These are phyloP conservation scores for Coemansia sp. DNA, from an alignment of 192 early-diverging fungal genomes.

Conservation along the genomic window DNA sequence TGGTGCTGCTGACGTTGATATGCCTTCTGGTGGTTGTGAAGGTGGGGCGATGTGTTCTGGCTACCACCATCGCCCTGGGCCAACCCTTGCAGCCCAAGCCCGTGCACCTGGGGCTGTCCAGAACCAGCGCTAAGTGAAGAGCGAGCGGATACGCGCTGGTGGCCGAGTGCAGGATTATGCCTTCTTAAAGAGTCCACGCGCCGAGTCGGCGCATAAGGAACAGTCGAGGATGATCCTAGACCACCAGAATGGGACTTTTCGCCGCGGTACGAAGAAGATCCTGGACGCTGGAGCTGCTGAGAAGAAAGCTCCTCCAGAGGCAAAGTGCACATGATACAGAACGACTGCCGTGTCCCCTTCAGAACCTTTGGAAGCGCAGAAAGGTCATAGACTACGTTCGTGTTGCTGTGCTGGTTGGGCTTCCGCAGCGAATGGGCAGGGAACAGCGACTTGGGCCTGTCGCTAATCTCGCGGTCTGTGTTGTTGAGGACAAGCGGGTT, in stretches of 20 bases:
- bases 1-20: conserved; percentile 6
- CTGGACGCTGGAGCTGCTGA: conserved; percentile 1
- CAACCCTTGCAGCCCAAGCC: conserved; percentile 45
- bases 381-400: conserved; percentile 37
- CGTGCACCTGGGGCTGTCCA: conserved; percentile 23
- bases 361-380: conserved; percentile 45
- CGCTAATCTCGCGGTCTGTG: conserved; percentile 7
- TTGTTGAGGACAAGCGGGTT: conserved; percentile 46
- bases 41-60: neutral
- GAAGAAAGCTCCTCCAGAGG: conserved; percentile 15
- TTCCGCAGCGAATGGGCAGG: conserved; percentile 34
- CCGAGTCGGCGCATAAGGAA: conserved; percentile 11
- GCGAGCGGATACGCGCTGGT: conserved; percentile 33
- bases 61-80: conserved; percentile 14
- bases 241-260: conserved; percentile 1
- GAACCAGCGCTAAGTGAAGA: conserved; percentile 9
- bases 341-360: conserved; percentile 53
- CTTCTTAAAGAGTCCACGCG: conserved; percentile 42
- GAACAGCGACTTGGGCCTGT: conserved; percentile 42
- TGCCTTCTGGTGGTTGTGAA: neutral
- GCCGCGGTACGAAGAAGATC: neutral
- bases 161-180: conserved; percentile 18
- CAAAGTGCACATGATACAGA: conserved; percentile 54
- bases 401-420: conserved; percentile 9
- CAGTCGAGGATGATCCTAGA: neutral